These are phyloP conservation scores for Apophysomyces variabilis DNA, from an alignment of 371 early-diverging fungal species.

Conservation along the genomic window DNA sequence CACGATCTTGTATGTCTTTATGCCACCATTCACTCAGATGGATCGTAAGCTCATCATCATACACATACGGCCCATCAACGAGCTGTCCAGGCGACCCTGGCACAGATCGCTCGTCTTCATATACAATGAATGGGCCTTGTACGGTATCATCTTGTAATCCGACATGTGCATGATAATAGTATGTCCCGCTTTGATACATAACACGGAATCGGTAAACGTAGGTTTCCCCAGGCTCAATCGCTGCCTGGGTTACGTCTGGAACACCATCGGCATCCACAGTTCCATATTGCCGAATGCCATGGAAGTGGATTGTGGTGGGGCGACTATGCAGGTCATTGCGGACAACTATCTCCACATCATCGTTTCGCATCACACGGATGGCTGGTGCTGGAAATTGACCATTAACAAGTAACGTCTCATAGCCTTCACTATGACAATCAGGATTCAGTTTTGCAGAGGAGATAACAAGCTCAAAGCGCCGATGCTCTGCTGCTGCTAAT, in stretches of 20 bases:
- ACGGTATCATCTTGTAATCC: slow-evolving; percentile 51
- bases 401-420: slow-evolving; percentile 33
- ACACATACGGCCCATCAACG: slow-evolving; percentile 35
- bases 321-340: slow-evolving; percentile 23
- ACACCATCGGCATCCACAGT: slow-evolving; percentile 57
- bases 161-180: slow-evolving; percentile 56
- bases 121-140: slow-evolving; percentile 53
- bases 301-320: slow-evolving; percentile 42
- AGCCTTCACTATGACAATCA: slow-evolving; percentile 29
- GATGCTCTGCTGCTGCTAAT: slow-evolving; percentile 10
- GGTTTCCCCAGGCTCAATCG: slow-evolving; percentile 51
- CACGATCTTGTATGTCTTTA: slow-evolving; percentile 20
- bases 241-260: slow-evolving; percentile 56
- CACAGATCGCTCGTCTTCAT: slow-evolving; percentile 34
- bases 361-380: slow-evolving; percentile 39
- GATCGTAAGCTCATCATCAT: slow-evolving; percentile 51
- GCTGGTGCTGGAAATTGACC: slow-evolving; percentile 51
- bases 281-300: slow-evolving; percentile 47
- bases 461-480: slow-evolving; percentile 28
- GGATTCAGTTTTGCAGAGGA: slow-evolving; percentile 25
- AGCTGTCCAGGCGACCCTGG: background rate
- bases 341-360: slow-evolving; percentile 40
- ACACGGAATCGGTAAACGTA: slow-evolving; percentile 53
- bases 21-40: slow-evolving; percentile 56
- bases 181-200: slow-evolving; percentile 51